Percentiles rank a stretch among this genome's conserved stretches.
phyloP scores from a whole-genome alignment of 2,329 filamentous ascomycete genomes.

The Talaromyces sp. region DNA sequence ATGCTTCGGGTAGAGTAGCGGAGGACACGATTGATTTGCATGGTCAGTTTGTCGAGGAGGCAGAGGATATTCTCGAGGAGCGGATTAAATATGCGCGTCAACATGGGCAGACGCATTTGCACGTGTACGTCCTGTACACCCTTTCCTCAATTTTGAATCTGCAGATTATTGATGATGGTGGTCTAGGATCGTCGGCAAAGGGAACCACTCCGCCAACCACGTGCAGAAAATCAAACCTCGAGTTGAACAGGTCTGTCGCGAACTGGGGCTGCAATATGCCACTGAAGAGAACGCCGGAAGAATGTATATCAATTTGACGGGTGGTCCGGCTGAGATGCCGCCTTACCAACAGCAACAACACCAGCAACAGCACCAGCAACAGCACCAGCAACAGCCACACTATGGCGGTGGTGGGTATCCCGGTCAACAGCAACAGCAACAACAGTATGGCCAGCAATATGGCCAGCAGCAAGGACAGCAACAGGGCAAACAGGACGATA shows the following conservation, averaged over 20 bases:
- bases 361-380: constrained; percentile 28
- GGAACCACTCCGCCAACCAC: constrained; percentile 77
- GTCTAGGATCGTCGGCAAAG: constrained; percentile 80
- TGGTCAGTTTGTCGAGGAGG: constrained; percentile 91
- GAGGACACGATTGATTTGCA: constrained; percentile 89
- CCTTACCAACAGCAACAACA: constrained; percentile 10
- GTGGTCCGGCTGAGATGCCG: constrained; percentile 58
- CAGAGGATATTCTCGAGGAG: constrained; percentile 82
- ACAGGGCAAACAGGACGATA: constrained; percentile 53
- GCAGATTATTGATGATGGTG: background rate
- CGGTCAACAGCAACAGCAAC: constrained; percentile 45
- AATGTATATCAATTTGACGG: constrained; percentile 82
- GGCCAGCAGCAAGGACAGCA: constrained; percentile 25
- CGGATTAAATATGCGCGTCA: constrained; percentile 74
- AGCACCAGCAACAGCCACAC: constrained; percentile 39
- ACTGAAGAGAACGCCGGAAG: constrained; percentile 88
- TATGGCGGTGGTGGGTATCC: constrained; percentile 38
- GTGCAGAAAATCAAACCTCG: constrained; percentile 95
- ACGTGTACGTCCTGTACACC: constrained; percentile 57
- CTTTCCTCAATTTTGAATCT: background rate
- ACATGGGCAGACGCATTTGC: constrained; percentile 74
- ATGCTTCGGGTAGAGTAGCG: constrained; percentile 69
- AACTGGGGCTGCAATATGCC: constrained; percentile 75
- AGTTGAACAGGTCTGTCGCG: constrained; percentile 79
- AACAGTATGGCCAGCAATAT: constrained; percentile 33